Base-by-base conservation (phyloP, 257 asterid genomes). In the Leonotis leonurus region DNA sequence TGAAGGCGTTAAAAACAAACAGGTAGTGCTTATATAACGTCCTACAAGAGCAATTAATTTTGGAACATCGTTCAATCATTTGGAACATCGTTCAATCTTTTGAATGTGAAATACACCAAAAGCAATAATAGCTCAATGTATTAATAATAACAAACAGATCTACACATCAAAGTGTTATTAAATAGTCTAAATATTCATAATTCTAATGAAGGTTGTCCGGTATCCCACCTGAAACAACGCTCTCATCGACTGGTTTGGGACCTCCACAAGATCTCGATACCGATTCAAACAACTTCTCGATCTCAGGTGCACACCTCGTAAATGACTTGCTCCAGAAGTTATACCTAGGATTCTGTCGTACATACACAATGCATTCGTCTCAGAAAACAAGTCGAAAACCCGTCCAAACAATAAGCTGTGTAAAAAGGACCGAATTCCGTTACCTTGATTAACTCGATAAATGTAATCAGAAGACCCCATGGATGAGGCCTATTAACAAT, bases 251-350 rank as follows among this genome's bases (percentile, higher is more conserved):
- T 3, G 96, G 77, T 68, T 89, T 92, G 0, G 95, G 87, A 29
- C 95, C 97, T 13, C 97, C 99, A 65, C 95, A 89, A 11, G 99
- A 92, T 78, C 99, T 78, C 3, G 96, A 81, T 43, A 92, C 97
- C 0, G 97, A 89, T 64, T 92, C 91, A 22, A 92, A 89, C 18
- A 92, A 83, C 83, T 83, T 89, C 81, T 92, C 97, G 6, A 92
- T 89, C 81, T 92, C 99, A 0, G 99, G 95, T 5, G 99, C 97
- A 63, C 97, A 89, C 55, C 95, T 80, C 5, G 97, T 92, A 75
- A 92, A 92, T 24, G 83, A 72, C 60, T 88, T 77, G 63, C 93
- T 86, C 99, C 99, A 89, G 83, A 92, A 92, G 67, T 89, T 89
- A 77, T 89, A 92, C 70, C 91, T 67, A 0, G 96, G 87, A 80